These are phyloP conservation scores for Solanum bulbocastanum DNA, from an alignment of 257 asterid genomes.

Conservation along the genomic window DNA sequence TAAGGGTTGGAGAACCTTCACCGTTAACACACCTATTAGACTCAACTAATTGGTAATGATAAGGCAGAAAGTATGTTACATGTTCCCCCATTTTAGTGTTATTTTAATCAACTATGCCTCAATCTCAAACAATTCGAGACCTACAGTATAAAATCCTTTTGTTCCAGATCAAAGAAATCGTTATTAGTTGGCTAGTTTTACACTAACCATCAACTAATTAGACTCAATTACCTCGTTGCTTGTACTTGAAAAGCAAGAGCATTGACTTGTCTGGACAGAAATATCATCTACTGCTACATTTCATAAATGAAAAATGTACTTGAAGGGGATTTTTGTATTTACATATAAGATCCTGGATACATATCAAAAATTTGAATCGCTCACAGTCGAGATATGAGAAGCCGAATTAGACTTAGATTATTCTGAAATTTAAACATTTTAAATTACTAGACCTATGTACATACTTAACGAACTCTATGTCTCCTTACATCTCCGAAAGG, in stretches of 20 bases:
- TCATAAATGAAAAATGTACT: neutral
- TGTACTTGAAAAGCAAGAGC: neutral
- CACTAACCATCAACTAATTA: neutral
- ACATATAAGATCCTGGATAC: neutral
- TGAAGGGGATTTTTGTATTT: neutral
- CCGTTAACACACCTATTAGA: neutral
- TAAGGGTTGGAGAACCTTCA: neutral
- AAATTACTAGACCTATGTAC: conserved; percentile 17
- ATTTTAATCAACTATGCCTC: neutral
- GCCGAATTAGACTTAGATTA: neutral
- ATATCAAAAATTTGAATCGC: neutral
- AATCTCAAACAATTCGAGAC: neutral
- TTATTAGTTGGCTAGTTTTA: neutral
- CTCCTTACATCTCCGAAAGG: conserved; percentile 63
- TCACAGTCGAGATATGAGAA: conserved; percentile 1
- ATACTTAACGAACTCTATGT: neutral
- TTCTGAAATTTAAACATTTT: neutral
- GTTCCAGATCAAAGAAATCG: neutral
- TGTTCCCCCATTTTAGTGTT: neutral
- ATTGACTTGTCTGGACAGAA: neutral
- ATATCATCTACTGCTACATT: neutral
- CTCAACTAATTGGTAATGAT: neutral
- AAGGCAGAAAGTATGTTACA: neutral
- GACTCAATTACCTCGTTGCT: neutral
- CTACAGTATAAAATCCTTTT: neutral